Base-by-base conservation (phyloP, 108 stramenopile genomes). In the Schizochytrium sp. region DNA sequence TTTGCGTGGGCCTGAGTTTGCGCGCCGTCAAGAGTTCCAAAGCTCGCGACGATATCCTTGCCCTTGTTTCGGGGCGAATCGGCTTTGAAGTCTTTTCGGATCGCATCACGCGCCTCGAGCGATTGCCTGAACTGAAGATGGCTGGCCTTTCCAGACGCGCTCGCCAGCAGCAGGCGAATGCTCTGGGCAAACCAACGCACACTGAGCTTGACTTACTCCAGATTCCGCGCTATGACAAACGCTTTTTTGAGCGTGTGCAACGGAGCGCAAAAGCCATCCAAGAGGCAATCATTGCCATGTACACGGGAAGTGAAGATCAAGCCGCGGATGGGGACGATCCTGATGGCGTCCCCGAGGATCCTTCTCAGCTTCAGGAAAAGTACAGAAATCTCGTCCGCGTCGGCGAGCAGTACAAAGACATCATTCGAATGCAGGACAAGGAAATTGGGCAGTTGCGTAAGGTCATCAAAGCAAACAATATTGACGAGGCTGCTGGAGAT, bases 321-420 rank as follows among this genome's bases (percentile, higher is more conserved):
- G 48, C 43, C 51, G 19, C 4, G 12, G 51, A 23, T 23, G 51
- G n/a, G 43, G 63, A 10, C 16, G 63, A 14, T 8, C 63, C 14
- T 8, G 2, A 28, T 18, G 51, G 6, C 43, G 3, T 12, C n/a
- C 0, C 51, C n/a, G 76, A 83, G 76, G 76, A 83, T 28, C 76
- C 76, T 6, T 19, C 45, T 6, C 19, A 25, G 51, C 51, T 83
- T 18, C 45, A 34, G 12, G 76, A 83, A 83, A 83, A 83, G 76
- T 83, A 83, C 51, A 23, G 48, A 6, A 83, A 53, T 3, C 76
- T 53, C 2, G 45, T 34, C 25, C 48, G 51, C 19, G 76, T 83
- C 51, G 76, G 45, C 48, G 51, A 83, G 76, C 76, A 83, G 76
- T 83, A 83, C 76, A 83, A 83, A 3, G 76, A 83, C 12, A 47